Evolutionary conservation across 2,329 filamentous ascomycete genomes (phyloP).

Genomic region (Grosmannia huntii): DNA sequence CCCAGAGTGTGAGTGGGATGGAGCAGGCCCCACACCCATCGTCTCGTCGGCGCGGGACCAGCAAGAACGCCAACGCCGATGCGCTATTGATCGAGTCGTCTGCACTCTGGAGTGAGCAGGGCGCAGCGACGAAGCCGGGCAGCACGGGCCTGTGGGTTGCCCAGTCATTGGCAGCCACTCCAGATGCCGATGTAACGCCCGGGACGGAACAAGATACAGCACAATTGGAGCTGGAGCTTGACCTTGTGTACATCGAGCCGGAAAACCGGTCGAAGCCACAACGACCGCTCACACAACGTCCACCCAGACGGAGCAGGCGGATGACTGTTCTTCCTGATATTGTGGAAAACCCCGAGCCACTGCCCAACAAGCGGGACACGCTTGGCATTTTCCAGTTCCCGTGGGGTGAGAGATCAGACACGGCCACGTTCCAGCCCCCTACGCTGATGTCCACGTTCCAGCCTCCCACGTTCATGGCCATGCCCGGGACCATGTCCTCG

Average conservation of each 20-base stretch:
- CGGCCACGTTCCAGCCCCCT: conserved; percentile 29
- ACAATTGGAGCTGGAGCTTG: not conserved
- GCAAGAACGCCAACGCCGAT: not conserved
- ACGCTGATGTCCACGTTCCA: conserved; percentile 31
- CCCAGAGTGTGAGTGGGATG: not conserved
- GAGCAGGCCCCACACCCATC: not conserved
- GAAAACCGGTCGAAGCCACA: conserved; percentile 13
- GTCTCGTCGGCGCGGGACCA: not conserved
- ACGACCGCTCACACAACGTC: conserved; percentile 37
- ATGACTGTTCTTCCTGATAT: conserved; percentile 51
- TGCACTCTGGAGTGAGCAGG: not conserved
- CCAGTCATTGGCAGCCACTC: not conserved
- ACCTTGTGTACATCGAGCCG: conserved; percentile 2
- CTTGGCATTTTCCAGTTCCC: conserved; percentile 55
- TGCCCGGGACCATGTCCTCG: conserved; percentile 39
- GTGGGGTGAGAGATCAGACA: conserved; percentile 51
- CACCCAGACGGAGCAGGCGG: conserved; percentile 40
- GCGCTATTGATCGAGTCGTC: not conserved
- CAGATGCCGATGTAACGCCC: not conserved
- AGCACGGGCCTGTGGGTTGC: not conserved
- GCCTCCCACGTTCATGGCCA: conserved; percentile 27
- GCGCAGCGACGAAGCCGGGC: not conserved
- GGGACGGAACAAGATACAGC: not conserved
- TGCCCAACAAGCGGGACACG: conserved; percentile 44
- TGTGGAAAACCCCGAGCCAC: conserved; percentile 45